These are phyloP conservation scores for Malbranchea zuffiana DNA, from an alignment of 2,329 filamentous ascomycete species.

Conservation along the genomic window DNA sequence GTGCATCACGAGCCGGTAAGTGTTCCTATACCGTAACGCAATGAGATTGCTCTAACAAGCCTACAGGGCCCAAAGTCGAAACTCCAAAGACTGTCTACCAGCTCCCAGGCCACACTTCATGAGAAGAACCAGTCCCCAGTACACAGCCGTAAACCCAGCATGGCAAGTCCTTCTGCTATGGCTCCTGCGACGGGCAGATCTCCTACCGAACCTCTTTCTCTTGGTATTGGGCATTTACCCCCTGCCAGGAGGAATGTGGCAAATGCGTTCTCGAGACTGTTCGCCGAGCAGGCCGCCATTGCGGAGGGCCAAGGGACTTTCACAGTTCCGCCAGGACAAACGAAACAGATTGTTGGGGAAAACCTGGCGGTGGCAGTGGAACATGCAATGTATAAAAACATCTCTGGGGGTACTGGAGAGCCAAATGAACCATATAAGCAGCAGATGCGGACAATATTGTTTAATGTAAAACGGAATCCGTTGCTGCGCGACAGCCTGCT, in stretches of 20 bases:
- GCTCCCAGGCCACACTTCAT: conserved; percentile 12
- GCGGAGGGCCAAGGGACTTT: conserved; percentile 57
- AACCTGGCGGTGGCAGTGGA: conserved; percentile 70
- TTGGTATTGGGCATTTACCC: conserved; percentile 46
- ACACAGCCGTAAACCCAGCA: conserved; percentile 26
- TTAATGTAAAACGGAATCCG: conserved; percentile 82
- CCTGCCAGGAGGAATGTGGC: conserved; percentile 57
- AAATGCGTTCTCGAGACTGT: conserved; percentile 57
- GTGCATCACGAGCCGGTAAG: conserved; percentile 28
- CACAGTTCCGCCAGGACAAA: conserved; percentile 51
- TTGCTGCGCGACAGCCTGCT: conserved; percentile 67
- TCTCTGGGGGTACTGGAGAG: conserved; percentile 40
- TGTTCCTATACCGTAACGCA: conserved; percentile 1
- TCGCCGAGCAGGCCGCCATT: conserved; percentile 54
- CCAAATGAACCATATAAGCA: conserved; percentile 45
- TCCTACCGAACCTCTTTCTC: conserved; percentile 24
- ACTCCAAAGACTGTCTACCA: conserved; percentile 30
- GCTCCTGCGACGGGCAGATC: conserved; percentile 24
- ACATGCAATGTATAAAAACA: conserved; percentile 50
- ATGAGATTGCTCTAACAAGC: not conserved
- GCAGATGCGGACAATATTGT: conserved; percentile 64
- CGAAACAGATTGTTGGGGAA: conserved; percentile 54
- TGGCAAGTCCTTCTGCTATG: conserved; percentile 20
- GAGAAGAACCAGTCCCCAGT: conserved; percentile 20
- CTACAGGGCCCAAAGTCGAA: conserved; percentile 33